These are phyloP conservation scores for Ophiostoma angusticollis DNA, from an alignment of 2,329 filamentous ascomycete species.

Conservation along the genomic window DNA sequence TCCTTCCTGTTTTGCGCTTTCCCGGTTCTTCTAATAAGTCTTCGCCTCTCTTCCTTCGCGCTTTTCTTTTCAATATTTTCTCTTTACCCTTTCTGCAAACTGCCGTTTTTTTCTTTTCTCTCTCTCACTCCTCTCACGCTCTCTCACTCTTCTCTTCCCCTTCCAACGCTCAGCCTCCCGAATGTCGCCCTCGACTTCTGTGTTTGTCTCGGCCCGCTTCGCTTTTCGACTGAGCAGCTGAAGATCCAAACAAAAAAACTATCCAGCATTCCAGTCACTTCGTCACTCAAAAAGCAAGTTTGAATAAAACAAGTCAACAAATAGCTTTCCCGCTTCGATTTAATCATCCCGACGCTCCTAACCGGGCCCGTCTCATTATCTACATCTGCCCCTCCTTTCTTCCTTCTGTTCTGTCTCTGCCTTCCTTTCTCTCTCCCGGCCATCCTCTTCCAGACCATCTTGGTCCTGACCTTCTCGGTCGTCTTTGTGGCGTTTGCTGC, in stretches of 20 bases:
- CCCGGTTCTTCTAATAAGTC: no score
- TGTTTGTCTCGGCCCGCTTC: background rate
- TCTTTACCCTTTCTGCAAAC: background rate
- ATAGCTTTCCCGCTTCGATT: no score
- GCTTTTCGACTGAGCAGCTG: constrained; percentile 3
- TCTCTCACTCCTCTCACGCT: background rate
- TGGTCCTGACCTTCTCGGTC: background rate
- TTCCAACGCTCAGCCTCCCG: background rate
- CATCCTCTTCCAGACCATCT: background rate
- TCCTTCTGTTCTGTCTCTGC: background rate
- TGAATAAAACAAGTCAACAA: no score
- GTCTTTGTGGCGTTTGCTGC: background rate
- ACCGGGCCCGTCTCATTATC: no score
- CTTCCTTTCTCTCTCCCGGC: background rate
- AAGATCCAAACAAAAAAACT: background rate
- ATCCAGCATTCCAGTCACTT: constrained; percentile 3
- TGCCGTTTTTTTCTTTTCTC: background rate
- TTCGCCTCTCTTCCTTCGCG: background rate
- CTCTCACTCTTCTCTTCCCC: background rate
- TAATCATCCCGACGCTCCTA: no score
- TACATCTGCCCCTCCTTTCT: background rate
- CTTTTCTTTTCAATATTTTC: background rate
- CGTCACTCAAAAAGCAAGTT: no score
- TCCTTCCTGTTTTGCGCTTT: background rate
- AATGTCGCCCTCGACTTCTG: background rate